Base-by-base conservation (phyloP, 352 stramenopile species). In the Globisporangium carolinianum region DNA sequence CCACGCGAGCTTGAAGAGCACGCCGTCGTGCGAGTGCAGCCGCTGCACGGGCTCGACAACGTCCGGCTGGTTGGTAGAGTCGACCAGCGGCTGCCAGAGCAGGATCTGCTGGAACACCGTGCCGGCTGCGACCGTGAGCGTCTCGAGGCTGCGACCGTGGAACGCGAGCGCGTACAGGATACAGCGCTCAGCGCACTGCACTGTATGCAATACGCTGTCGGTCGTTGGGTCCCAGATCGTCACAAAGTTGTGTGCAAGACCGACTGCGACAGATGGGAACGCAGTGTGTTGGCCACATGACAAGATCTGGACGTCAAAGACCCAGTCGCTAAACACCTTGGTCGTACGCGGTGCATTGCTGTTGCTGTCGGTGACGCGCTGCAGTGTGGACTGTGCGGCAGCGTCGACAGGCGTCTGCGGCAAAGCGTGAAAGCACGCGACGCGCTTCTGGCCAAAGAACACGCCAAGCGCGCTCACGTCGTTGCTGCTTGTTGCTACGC, bases 71-170 rank as follows among this genome's bases (percentile, higher is more conserved):
- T 43, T 24, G 63, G 9, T 60, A 18, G 5, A 10, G 5, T 58
- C 62, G 63, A 62, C 8, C 17, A 36, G 62, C 39, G 81, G 71
- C 53, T 78, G 72, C 86, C 86, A 95, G 45, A 95, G 56, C 54
- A 95, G 62, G 52, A 95, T 88, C 47, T 93, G 81, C 67, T 94
- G 86, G 57, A 92, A 94, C 5, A 95, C 84, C 0, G 86, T 95
- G 18, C 86, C 86, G 0, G 86, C 87, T 39, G 86, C 86, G 24
- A 94, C 79, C 6, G 91, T 53, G 17, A 95, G 69, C 17, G 84
- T 66, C 11, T 79, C 67, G 11, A 72, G 18, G 4, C 56, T 64
- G 35, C 86, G 77, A n/a, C 86, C 83, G 52, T 93, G 71, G 59
- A 95, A 89, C 17, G 78, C 68, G 6, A 95, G 71, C 45, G 86